phyloP scores from a whole-genome alignment of 495 filamentous ascomycete genomes.

The Viridothelium virens region DNA sequence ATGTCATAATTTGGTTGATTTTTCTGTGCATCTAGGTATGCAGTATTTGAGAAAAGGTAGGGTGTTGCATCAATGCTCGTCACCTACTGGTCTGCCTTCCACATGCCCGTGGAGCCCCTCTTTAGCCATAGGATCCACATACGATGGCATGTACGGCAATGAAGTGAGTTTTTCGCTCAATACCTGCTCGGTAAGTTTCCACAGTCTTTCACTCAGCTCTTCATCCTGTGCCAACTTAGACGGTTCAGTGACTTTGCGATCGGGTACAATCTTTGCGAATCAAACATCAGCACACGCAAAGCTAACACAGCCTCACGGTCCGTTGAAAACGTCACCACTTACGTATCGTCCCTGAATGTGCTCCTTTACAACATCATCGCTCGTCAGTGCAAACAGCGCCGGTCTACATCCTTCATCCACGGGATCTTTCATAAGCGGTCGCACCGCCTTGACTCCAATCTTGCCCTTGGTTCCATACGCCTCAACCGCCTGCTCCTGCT shows the following conservation, averaged over 20 bases:
- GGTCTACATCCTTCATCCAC: constrained; percentile 42
- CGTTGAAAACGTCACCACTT: constrained; percentile 11
- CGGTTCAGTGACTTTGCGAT: constrained; percentile 41
- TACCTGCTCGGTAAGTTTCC: constrained; percentile 37
- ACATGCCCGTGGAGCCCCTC: constrained; percentile 15
- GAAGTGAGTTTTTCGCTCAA: constrained; percentile 33
- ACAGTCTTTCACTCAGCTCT: constrained; percentile 35
- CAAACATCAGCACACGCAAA: background rate
- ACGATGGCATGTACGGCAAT: constrained; percentile 10
- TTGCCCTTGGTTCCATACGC: constrained; percentile 44
- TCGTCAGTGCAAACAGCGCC: constrained; percentile 45
- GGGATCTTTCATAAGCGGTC: constrained; percentile 47
- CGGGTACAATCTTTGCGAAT: constrained; percentile 41
- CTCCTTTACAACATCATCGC: constrained; percentile 38
- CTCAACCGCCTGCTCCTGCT: constrained; percentile 46
- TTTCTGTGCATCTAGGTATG: no score
- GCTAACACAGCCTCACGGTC: background rate
- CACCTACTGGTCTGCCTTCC: background rate
- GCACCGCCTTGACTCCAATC: constrained; percentile 32
- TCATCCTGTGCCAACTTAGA: constrained; percentile 37
- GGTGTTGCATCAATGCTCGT: background rate
- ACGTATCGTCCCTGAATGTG: constrained; percentile 45
- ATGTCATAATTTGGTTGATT: background rate
- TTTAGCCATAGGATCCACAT: constrained; percentile 13
- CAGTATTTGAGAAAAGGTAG: background rate